Percentiles rank a stretch among this genome's conserved stretches.
Conservation (phyloP, 73 alveolate species). For the Tetrahymena thermophila region DNA sequence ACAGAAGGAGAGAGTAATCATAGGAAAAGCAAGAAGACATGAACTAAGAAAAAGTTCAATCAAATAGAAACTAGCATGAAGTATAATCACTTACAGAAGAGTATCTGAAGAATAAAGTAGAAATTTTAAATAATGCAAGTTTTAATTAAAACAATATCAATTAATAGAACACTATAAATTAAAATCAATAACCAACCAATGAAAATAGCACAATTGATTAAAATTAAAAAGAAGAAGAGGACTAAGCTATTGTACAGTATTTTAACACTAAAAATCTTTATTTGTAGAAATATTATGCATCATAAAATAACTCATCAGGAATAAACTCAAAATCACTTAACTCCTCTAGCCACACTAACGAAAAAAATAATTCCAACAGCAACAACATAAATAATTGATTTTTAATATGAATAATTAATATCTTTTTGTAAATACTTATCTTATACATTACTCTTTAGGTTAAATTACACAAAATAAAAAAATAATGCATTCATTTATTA, state of each 20-base stretch:
- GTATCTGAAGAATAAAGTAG: background rate
- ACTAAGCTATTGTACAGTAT: background rate
- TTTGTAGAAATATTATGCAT: background rate
- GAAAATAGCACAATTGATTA: background rate
- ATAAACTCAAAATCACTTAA: background rate
- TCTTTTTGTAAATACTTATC: background rate
- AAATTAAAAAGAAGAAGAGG: background rate
- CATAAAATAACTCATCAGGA: background rate
- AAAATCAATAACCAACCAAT: background rate
- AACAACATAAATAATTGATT: background rate
- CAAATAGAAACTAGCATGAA: background rate
- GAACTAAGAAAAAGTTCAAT: background rate
- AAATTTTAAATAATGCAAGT: background rate
- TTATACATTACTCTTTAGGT: too few relatives aligned
- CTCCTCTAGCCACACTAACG: background rate
- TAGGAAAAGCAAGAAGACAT: background rate
- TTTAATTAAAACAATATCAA: background rate
- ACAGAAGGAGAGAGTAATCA: background rate
- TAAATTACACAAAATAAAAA: too few relatives aligned
- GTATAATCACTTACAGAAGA: background rate
- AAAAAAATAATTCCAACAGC: background rate
- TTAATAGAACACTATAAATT: background rate
- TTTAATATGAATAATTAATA: background rate
- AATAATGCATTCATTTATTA: too few relatives aligned
- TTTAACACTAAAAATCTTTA: background rate